Conservation (phyloP, 2,329 filamentous ascomycete species). For the Penicillium capsulatum region DNA sequence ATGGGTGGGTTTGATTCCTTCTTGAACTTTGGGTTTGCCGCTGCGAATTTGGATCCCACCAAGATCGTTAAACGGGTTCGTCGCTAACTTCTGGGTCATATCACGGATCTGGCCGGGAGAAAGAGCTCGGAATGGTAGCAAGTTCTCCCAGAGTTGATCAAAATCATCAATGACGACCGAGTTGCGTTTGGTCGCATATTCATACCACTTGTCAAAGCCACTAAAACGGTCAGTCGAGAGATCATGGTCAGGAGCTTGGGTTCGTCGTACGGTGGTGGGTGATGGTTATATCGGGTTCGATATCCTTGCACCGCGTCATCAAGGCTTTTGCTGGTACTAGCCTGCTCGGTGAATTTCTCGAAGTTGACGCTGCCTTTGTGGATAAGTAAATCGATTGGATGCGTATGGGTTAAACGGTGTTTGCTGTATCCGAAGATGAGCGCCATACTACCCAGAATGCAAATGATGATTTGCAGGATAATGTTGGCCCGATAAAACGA, state of each 20-base stretch:
- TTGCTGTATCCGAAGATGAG: constrained; percentile 41
- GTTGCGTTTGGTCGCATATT: constrained; percentile 50
- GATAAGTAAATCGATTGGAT: constrained; percentile 56
- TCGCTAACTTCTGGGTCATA: constrained; percentile 51
- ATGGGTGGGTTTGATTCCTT: constrained; percentile 53
- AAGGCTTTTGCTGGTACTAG: constrained; percentile 47
- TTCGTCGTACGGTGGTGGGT: constrained; percentile 50
- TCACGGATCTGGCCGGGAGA: constrained; percentile 49
- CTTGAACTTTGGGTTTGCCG: constrained; percentile 49
- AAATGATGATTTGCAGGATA: constrained; percentile 36
- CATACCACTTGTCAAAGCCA: constrained; percentile 58
- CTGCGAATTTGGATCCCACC: constrained; percentile 54
- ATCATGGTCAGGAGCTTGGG: too few species aligned
- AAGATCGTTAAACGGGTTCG: constrained; percentile 53
- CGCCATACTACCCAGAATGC: constrained; percentile 43
- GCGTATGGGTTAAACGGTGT: constrained; percentile 40
- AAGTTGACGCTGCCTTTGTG: constrained; percentile 48
- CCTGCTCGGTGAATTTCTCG: constrained; percentile 47
- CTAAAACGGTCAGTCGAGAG: constrained; percentile 20
- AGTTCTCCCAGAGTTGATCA: constrained; percentile 55
- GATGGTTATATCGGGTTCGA: constrained; percentile 48
- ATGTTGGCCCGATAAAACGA: constrained; percentile 26
- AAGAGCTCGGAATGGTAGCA: constrained; percentile 54
- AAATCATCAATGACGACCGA: constrained; percentile 57
- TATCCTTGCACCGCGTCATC: constrained; percentile 51